A percentile compares a stretch with the other conserved stretches of the same genome.
Conservation (phyloP, 176 grass and related monocot species). For the Puccinellia tenuiflora region DNA sequence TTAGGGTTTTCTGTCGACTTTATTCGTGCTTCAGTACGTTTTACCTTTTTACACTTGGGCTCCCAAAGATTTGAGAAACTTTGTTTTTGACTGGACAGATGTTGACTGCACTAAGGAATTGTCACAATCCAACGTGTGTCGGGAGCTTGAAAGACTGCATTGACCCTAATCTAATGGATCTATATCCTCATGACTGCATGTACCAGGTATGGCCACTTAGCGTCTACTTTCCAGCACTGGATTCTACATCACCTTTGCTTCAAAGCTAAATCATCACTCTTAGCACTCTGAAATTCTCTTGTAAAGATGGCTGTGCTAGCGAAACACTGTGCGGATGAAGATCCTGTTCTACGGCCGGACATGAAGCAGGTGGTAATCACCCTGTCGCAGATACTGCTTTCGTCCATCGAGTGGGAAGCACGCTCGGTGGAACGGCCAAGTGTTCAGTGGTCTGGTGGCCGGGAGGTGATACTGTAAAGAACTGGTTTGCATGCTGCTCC, state of each 20-base stretch:
- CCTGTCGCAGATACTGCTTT: constrained; percentile 88
- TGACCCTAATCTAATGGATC: constrained; percentile 72
- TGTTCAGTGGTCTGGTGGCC: constrained; percentile 94
- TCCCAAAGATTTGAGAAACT: constrained; percentile 1
- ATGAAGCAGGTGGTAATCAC: constrained; percentile 99
- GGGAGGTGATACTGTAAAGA: constrained; percentile 59
- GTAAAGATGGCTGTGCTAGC: constrained; percentile 82
- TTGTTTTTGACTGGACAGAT: constrained; percentile 50
- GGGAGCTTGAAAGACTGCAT: constrained; percentile 63
- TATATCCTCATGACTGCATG: constrained; percentile 87
- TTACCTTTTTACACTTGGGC: not conserved
- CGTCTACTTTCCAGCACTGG: not conserved
- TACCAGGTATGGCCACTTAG: constrained; percentile 57
- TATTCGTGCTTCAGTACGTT: not conserved
- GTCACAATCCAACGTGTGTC: constrained; percentile 48
- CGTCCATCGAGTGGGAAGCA: constrained; percentile 93
- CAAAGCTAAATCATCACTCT: not conserved
- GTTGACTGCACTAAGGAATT: constrained; percentile 71
- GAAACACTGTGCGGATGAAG: constrained; percentile 91
- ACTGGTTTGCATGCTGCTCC: constrained; percentile 1
- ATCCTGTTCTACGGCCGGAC: constrained; percentile 84
- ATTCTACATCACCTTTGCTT: constrained; percentile 4
- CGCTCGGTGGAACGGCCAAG: constrained; percentile 85
- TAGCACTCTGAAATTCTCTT: not conserved
- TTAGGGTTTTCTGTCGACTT: not conserved